A percentile compares a stretch with the other conserved stretches of the same genome.
Conservation (phyloP, 2,329 filamentous ascomycete species). For the Diaporthe citri region DNA sequence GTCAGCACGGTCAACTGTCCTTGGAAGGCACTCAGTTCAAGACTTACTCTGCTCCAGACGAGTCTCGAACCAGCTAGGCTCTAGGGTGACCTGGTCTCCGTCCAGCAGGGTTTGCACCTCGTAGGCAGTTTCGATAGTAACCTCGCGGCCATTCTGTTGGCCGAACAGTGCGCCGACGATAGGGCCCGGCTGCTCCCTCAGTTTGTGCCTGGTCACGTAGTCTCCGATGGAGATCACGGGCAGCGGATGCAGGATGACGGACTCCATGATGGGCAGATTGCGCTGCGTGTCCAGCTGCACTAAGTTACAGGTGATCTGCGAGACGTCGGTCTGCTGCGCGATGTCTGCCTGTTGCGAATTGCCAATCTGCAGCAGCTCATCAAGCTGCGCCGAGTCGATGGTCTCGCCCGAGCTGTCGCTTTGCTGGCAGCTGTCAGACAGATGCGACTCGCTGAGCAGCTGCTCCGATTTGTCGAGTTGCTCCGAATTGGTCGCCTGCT, state of each 20-base stretch:
- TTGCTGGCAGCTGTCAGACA: not conserved
- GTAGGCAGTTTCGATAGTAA: slow-evolving; percentile 94
- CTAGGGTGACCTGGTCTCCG: slow-evolving; percentile 72
- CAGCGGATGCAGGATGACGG: slow-evolving; percentile 83
- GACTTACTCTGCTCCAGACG: slow-evolving; percentile 86
- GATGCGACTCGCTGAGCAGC: not conserved
- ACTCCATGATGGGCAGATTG: slow-evolving; percentile 31
- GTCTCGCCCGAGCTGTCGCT: not conserved
- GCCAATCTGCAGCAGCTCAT: not conserved
- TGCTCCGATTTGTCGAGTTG: not conserved
- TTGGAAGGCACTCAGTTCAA: not conserved
- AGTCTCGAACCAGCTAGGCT: slow-evolving; percentile 79
- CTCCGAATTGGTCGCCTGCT: not conserved
- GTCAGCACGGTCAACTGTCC: slow-evolving; percentile 5
- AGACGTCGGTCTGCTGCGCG: not conserved
- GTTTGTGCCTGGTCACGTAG: slow-evolving; percentile 91
- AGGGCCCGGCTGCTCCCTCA: slow-evolving; percentile 80
- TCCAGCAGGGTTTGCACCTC: slow-evolving; percentile 73
- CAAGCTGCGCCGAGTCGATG: not conserved
- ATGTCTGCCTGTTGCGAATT: not conserved
- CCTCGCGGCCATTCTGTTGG: slow-evolving; percentile 88
- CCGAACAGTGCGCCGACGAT: slow-evolving; percentile 91
- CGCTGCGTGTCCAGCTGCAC: not conserved
- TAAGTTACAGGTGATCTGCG: not conserved
- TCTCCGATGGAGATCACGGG: slow-evolving; percentile 97